Base-by-base conservation (phyloP, 352 stramenopile genomes). In the Globisporangium heterothallicum region DNA sequence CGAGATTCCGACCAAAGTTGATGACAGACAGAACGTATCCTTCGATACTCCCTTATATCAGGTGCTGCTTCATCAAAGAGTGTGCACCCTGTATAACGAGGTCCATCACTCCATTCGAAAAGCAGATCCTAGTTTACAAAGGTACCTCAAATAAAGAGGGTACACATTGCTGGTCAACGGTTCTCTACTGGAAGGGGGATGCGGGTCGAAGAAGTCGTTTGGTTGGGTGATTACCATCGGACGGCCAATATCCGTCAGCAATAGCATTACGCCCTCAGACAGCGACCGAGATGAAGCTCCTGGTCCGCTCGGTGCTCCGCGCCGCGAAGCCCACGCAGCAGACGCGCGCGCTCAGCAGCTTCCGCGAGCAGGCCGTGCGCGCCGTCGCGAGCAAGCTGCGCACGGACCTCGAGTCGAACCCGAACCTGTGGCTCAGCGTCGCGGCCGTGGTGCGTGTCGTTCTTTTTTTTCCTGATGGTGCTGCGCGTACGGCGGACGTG, bases 401-500 rank as follows among this genome's bases (percentile, higher is more conserved):
- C 43, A 58, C 66, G 6, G 71, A 87, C 53, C 65, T 94, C n/a
- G 80, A 91, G 68, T 72, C 68, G 24, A 94, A 91, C 62, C 68
- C 77, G 42, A 87, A 87, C 53, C 61, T 94, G 29, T 94, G 83
- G 83, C 78, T 94, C 42, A 83, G 83, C 50, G 81, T 70, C 21
- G 69, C 70, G 29, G 80, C 77, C 24, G 78, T 94, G 66, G 83
- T 94, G 57, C 50, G 78, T 75, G 25, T 21, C 16, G 2, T 1
- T 47, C 43, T 49, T 49, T 38, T 49, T 49, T 18, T 49, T 49
- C 26, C 26, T n/a, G n/a, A n/a, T n/a, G n/a, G n/a, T n/a, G n/a
- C n/a, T n/a, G n/a, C n/a, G n/a, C n/a, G n/a, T n/a, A n/a, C n/a
- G n/a, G n/a, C n/a, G n/a, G n/a, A n/a, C n/a, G n/a, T n/a, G n/a